These are phyloP conservation scores for Pleurostoma richardsiae DNA, from an alignment of 2,329 filamentous ascomycete species.

Conservation along the genomic window DNA sequence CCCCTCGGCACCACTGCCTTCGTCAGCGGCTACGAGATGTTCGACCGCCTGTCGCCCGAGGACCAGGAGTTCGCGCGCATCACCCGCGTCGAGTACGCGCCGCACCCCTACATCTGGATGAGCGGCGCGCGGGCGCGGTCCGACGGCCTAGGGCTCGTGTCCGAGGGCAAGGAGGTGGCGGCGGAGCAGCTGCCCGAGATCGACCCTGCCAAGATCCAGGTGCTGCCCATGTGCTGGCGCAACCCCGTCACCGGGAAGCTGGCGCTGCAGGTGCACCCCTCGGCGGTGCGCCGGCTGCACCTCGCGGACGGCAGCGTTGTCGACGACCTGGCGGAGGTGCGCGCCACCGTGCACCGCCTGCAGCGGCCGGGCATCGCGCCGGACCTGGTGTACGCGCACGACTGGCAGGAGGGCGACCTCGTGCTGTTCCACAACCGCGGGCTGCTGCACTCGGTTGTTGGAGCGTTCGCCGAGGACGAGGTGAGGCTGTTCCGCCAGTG, in stretches of 20 bases:
- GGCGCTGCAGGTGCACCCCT: slow-evolving; percentile 70
- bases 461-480: slow-evolving; percentile 68
- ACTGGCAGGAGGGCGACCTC: slow-evolving; percentile 73
- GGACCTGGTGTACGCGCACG: slow-evolving; percentile 63
- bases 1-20: slow-evolving; percentile 75
- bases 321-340: slow-evolving; percentile 61
- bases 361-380: slow-evolving; percentile 71
- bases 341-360: slow-evolving; percentile 63
- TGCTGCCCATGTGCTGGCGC: slow-evolving; percentile 72
- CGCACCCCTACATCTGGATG: slow-evolving; percentile 84
- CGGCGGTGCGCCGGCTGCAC: slow-evolving; percentile 65
- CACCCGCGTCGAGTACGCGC: slow-evolving; percentile 68
- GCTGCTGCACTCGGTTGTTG: slow-evolving; percentile 69
- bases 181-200: slow-evolving; percentile 41
- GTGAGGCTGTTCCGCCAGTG: slow-evolving; percentile 73
- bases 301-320: slow-evolving; percentile 60
- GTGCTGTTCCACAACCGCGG: slow-evolving; percentile 78
- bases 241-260: slow-evolving; percentile 67
- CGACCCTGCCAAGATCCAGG: slow-evolving; percentile 61
- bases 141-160: slow-evolving; percentile 67
- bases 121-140: slow-evolving; percentile 59
- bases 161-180: slow-evolving; percentile 52
- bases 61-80: slow-evolving; percentile 64
- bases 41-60: slow-evolving; percentile 56
- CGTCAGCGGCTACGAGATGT: slow-evolving; percentile 66